Evolutionary conservation across 1,139 yeast species (phyloP).

Genomic region (Saccharomyces hybrid): DNA sequence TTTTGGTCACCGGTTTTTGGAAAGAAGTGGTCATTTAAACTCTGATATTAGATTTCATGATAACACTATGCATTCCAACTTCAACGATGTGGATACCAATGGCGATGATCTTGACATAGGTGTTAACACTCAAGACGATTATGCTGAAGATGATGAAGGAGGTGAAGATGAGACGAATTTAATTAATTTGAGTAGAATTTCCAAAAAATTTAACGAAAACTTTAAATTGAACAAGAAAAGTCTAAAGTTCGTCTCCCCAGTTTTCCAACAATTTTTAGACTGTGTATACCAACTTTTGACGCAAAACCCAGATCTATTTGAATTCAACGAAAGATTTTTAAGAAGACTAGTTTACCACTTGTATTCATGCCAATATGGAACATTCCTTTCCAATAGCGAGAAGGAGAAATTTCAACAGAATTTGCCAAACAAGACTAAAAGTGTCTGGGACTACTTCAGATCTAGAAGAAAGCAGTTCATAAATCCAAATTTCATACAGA

Average conservation of each 20-base stretch:
- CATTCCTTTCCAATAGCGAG: slow-evolving; percentile 74
- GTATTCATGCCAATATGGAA: slow-evolving; percentile 92
- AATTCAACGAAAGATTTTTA: slow-evolving; percentile 81
- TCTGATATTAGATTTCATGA: slow-evolving; percentile 37
- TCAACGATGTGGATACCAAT: slow-evolving; percentile 7
- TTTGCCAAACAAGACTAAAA: slow-evolving; percentile 47
- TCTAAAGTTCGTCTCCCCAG: slow-evolving; percentile 65
- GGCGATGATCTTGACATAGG: slow-evolving; percentile 10
- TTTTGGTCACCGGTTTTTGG: slow-evolving; percentile 85
- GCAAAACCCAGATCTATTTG: slow-evolving; percentile 68
- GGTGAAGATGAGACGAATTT: slow-evolving; percentile 1
- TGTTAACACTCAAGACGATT: slow-evolving; percentile 6
- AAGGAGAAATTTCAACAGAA: slow-evolving; percentile 43
- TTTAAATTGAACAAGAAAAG: slow-evolving; percentile 26
- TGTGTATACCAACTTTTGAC: slow-evolving; percentile 71
- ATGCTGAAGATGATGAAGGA: slow-evolving; percentile 2
- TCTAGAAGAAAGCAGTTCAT: slow-evolving; percentile 67
- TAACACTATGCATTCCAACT: slow-evolving; percentile 24
- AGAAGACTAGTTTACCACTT: slow-evolving; percentile 78
- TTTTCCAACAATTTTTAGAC: slow-evolving; percentile 89
- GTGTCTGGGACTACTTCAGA: slow-evolving; percentile 91
- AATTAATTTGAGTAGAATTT: background rate
- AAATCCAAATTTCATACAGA: slow-evolving; percentile 39
- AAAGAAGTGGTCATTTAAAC: slow-evolving; percentile 66
- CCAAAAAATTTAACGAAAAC: background rate